Conservation (phyloP, 768 basidiomycete species). For the Pleurotus citrinopileatus region DNA sequence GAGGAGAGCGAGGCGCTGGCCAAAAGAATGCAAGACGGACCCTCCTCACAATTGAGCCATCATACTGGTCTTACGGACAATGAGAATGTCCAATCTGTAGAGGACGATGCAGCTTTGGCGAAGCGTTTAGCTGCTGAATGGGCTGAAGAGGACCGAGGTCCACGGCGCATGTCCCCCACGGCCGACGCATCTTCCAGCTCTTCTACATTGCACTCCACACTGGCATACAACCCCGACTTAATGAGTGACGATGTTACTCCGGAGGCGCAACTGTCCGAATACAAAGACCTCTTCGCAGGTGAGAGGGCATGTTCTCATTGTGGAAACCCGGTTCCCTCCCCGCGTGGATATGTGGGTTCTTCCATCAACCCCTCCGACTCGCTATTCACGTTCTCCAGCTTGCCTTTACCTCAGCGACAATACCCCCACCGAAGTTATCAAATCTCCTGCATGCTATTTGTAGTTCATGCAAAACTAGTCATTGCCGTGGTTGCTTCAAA, state of each 20-base stretch:
- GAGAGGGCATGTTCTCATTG: constrained; percentile 36
- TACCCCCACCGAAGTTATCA: constrained; percentile 25
- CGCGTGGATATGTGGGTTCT: constrained; percentile 40
- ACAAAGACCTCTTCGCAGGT: constrained; percentile 33
- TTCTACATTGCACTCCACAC: constrained; percentile 12
- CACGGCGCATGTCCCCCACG: not conserved
- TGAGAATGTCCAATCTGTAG: constrained; percentile 15
- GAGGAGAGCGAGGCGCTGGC: constrained; percentile 42
- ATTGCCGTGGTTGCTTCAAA: constrained; percentile 49
- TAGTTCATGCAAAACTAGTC: constrained; percentile 36
- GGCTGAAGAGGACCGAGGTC: constrained; percentile 21
- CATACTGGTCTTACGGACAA: constrained; percentile 8
- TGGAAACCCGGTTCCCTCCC: constrained; percentile 29
- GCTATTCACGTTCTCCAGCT: constrained; percentile 19
- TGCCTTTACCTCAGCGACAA: constrained; percentile 21
- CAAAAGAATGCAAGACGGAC: constrained; percentile 29
- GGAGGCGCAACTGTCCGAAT: constrained; percentile 29
- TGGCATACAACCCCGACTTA: constrained; percentile 9
- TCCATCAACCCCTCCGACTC: constrained; percentile 1
- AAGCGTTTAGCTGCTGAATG: constrained; percentile 39
- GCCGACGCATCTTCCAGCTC: not conserved
- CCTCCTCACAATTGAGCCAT: constrained; percentile 13
- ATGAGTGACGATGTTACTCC: constrained; percentile 17
- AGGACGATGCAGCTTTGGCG: constrained; percentile 36
- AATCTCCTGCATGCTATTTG: constrained; percentile 43